A percentile compares a stretch with the other conserved stretches of the same genome.
Evolutionary conservation across 108 stramenopile genomes (phyloP).

Genomic region (Seminavis robusta): DNA sequence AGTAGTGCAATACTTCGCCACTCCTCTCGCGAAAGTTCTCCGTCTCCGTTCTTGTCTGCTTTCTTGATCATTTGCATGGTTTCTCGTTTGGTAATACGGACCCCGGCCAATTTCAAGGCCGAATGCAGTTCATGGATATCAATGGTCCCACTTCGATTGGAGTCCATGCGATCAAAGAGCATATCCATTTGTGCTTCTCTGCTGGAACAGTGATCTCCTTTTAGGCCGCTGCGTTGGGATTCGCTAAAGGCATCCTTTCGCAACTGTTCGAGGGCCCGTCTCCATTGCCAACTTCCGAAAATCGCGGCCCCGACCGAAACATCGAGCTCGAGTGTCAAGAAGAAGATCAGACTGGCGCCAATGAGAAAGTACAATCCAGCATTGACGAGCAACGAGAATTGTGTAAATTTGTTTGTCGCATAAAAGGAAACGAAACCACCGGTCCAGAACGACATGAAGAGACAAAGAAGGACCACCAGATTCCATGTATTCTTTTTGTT

Average conservation of each 20-base stretch:
- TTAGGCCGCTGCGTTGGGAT: too few relatives aligned
- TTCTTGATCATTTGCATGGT: conserved; percentile 12
- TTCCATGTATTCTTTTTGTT: conserved; percentile 16
- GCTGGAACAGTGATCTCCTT: too few relatives aligned
- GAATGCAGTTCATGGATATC: conserved; percentile 25
- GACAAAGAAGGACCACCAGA: conserved; percentile 9
- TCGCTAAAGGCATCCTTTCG: conserved; percentile 5
- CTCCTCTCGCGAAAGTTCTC: conserved; percentile 23
- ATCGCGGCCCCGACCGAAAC: conserved; percentile 12
- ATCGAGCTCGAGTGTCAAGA: conserved; percentile 4
- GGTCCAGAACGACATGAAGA: conserved; percentile 14
- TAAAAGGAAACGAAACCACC: conserved; percentile 10
- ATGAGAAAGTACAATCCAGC: conserved; percentile 12
- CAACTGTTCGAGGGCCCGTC: conserved; percentile 1
- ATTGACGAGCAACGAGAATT: conserved; percentile 15
- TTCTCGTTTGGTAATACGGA: conserved; percentile 10
- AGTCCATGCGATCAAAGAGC: conserved; percentile 36
- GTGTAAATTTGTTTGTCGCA: background rate
- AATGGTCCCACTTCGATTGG: conserved; percentile 24
- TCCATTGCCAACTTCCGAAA: conserved; percentile 16
- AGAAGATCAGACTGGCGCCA: conserved; percentile 1
- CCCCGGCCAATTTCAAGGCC: conserved; percentile 25
- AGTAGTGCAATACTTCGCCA: conserved; percentile 21
- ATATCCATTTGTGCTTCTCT: conserved; percentile 10
- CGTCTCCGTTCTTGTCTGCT: conserved; percentile 27